These are phyloP conservation scores for Calonectria pauciramosa DNA, from an alignment of 2,329 filamentous ascomycete genomes.

Conservation along the genomic window DNA sequence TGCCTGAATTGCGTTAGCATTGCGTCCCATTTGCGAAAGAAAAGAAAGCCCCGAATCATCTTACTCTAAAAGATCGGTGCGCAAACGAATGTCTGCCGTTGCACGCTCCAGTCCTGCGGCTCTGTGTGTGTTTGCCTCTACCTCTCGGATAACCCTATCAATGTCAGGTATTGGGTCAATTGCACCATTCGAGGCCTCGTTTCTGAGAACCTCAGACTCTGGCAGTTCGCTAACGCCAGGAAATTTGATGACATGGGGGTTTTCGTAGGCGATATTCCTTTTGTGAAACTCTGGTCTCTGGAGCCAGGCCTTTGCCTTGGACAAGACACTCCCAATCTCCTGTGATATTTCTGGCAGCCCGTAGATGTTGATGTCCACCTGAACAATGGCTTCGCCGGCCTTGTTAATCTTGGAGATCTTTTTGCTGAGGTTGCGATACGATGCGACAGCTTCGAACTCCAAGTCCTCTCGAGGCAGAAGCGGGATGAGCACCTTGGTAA, in stretches of 20 bases:
- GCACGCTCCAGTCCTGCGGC: constrained; percentile 35
- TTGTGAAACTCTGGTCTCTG: constrained; percentile 48
- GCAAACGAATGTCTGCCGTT: constrained; percentile 39
- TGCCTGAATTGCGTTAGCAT: constrained; percentile 46
- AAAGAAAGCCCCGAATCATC: background rate
- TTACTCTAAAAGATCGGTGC: constrained; percentile 43
- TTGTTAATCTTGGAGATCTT: constrained; percentile 44
- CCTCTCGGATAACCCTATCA: constrained; percentile 27
- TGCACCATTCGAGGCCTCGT: background rate
- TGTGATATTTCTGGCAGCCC: constrained; percentile 41
- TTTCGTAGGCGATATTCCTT: constrained; percentile 17
- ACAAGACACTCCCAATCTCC: constrained; percentile 46
- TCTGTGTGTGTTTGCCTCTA: constrained; percentile 38
- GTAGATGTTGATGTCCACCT: constrained; percentile 55
- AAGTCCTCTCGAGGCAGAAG: background rate
- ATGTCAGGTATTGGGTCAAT: background rate
- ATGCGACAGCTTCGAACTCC: constrained; percentile 28
- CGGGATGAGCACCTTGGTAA: background rate
- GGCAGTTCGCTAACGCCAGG: background rate
- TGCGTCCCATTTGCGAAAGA: too few species aligned
- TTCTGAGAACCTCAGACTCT: constrained; percentile 3
- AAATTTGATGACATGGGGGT: constrained; percentile 32
- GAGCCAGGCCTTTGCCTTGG: constrained; percentile 49
- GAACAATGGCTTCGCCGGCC: constrained; percentile 41
- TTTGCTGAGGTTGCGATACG: constrained; percentile 32